Percentiles rank a stretch among this genome's conserved stretches.
phyloP scores from a whole-genome alignment of 352 stramenopile genomes.

The Pythium guiyangense region DNA sequence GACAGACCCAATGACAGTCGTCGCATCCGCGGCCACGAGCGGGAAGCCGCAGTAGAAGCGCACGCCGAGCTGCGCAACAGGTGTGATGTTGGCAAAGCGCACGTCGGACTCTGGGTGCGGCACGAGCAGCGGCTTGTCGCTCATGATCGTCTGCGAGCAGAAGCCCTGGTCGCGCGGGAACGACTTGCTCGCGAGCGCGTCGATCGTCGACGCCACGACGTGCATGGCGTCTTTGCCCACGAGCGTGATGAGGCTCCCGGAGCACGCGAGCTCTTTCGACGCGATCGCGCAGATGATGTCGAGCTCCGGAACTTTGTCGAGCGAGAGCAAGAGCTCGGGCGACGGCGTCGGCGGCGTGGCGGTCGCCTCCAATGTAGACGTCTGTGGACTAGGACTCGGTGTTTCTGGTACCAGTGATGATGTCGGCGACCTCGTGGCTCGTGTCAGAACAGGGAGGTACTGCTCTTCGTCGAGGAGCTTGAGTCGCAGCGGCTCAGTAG shows the following conservation, averaged over 20 bases:
- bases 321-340: background rate
- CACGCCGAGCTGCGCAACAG: constrained; percentile 27
- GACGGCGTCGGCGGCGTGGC: background rate
- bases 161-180: constrained; percentile 57
- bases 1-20: constrained; percentile 51
- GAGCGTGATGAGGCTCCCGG: constrained; percentile 57
- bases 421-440: background rate
- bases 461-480: background rate
- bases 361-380: no score
- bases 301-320: constrained; percentile 6
- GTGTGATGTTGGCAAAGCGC: constrained; percentile 44
- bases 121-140: constrained; percentile 51
- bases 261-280: constrained; percentile 47
- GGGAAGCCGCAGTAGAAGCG: constrained; percentile 81
- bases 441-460: background rate
- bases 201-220: constrained; percentile 39
- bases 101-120: constrained; percentile 52
- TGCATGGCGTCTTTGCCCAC: constrained; percentile 44
- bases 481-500: constrained; percentile 2
- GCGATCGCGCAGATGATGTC: constrained; percentile 59
- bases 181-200: constrained; percentile 15
- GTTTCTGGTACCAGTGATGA: background rate
- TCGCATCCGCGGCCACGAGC: constrained; percentile 30
- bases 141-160: constrained; percentile 61
- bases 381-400: no score